Conservation (phyloP, 1,139 yeast species). For the Zygosaccharomyces sapae region DNA sequence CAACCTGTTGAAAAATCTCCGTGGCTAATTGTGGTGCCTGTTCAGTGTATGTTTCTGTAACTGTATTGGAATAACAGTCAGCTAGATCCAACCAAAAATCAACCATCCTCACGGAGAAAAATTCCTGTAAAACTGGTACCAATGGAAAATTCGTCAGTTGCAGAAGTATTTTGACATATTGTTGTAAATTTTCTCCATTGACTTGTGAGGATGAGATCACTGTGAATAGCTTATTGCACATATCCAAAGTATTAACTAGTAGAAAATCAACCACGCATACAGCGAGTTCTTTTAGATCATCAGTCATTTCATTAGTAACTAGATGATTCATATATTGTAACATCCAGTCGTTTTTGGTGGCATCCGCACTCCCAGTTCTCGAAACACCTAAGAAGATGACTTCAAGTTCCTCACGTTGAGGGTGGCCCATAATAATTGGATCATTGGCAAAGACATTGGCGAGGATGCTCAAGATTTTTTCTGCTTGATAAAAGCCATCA, state of each 20-base stretch:
- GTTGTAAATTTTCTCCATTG: slow-evolving; percentile 31
- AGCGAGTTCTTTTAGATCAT: slow-evolving; percentile 47
- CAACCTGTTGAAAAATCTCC: slow-evolving; percentile 34
- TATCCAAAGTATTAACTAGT: slow-evolving; percentile 48
- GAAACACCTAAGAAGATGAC: slow-evolving; percentile 36
- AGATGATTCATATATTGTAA: slow-evolving; percentile 41
- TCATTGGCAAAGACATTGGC: slow-evolving; percentile 37
- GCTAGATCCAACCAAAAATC: slow-evolving; percentile 79
- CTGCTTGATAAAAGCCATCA: slow-evolving; percentile 28
- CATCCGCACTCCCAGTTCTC: slow-evolving; percentile 20
- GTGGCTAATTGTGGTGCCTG: slow-evolving; percentile 28
- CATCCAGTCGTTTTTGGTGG: slow-evolving; percentile 36
- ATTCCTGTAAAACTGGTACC: slow-evolving; percentile 62
- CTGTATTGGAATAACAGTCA: slow-evolving; percentile 45
- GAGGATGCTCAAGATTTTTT: slow-evolving; percentile 27
- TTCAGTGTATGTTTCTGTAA: slow-evolving; percentile 27
- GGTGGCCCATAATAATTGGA: slow-evolving; percentile 35
- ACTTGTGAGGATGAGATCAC: slow-evolving; percentile 25
- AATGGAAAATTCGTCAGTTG: slow-evolving; percentile 59
- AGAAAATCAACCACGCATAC: slow-evolving; percentile 51
- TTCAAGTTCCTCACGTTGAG: slow-evolving; percentile 34
- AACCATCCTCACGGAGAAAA: slow-evolving; percentile 59
- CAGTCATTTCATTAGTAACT: slow-evolving; percentile 41
- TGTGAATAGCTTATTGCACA: slow-evolving; percentile 46
- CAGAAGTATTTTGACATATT: slow-evolving; percentile 49